These are phyloP conservation scores for Scenedesmus sp. DNA, from an alignment of 163 green algal genomes.

Conservation along the genomic window DNA sequence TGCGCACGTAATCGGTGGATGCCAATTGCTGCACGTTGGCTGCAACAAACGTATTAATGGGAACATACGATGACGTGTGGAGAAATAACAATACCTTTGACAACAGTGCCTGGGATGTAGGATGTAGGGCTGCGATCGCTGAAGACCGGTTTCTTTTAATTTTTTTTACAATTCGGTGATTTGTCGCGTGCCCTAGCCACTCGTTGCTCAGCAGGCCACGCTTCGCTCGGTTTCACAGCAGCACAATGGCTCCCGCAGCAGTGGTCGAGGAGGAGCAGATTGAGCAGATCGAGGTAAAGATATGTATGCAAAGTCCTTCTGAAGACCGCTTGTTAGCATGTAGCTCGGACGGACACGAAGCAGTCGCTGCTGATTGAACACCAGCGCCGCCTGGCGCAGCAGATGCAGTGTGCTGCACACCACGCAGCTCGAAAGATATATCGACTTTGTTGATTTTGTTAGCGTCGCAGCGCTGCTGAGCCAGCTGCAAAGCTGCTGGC, in stretches of 20 bases:
- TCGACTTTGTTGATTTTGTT: background rate
- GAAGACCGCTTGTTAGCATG: background rate
- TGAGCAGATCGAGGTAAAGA: slow-evolving; percentile 76
- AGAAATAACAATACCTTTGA: background rate
- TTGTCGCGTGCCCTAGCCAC: background rate
- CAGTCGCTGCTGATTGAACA: background rate
- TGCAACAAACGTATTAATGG: background rate
- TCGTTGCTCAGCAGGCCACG: background rate
- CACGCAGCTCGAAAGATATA: background rate
- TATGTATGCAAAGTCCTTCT: no score
- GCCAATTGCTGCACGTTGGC: background rate
- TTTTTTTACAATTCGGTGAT: background rate
- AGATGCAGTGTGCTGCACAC: background rate
- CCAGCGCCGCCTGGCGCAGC: background rate
- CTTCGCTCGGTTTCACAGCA: background rate
- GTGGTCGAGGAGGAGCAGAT: slow-evolving; percentile 73
- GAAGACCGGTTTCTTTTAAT: background rate
- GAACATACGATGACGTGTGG: background rate
- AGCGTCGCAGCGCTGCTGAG: background rate
- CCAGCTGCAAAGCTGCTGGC: background rate
- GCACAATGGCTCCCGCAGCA: slow-evolving; percentile 24
- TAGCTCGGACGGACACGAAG: background rate
- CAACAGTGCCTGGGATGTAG: background rate
- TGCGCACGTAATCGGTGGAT: background rate
- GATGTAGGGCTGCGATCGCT: background rate